These are phyloP conservation scores for Fusarium hostae DNA, from an alignment of 2,329 filamentous ascomycete genomes.

Conservation along the genomic window DNA sequence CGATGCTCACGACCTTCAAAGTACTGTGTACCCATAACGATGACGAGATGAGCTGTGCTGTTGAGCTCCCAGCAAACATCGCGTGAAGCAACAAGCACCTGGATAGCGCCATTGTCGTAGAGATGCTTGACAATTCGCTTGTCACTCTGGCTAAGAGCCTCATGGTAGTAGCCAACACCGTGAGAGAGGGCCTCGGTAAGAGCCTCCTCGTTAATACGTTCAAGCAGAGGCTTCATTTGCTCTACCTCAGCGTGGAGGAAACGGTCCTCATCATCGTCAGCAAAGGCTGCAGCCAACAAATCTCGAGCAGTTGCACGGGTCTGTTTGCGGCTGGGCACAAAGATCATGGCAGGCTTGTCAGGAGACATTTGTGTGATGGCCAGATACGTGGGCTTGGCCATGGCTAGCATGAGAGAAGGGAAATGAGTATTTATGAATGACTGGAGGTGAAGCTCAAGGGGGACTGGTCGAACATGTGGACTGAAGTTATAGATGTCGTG, in stretches of 20 bases:
- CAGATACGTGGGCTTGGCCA: slow-evolving; percentile 93
- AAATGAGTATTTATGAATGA: slow-evolving; percentile 97
- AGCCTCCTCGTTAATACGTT: slow-evolving; percentile 85
- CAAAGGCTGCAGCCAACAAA: slow-evolving; percentile 84
- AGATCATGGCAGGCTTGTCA: slow-evolving; percentile 89
- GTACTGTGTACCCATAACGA: slow-evolving; percentile 98
- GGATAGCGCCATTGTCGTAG: slow-evolving; percentile 88
- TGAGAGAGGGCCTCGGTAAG: slow-evolving; percentile 91
- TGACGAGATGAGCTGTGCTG: slow-evolving; percentile 86
- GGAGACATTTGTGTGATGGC: slow-evolving; percentile 89
- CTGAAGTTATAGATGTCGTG: slow-evolving; percentile 99
- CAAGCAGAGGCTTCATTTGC: slow-evolving; percentile 83
- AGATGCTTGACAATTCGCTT: slow-evolving; percentile 94
- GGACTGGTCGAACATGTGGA: slow-evolving; percentile 87
- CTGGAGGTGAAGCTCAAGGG: slow-evolving; percentile 93
- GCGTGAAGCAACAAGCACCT: slow-evolving; percentile 79
- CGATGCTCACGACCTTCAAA: slow-evolving; percentile 97
- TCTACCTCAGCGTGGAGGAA: slow-evolving; percentile 88
- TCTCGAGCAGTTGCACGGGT: slow-evolving; percentile 88
- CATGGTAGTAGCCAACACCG: slow-evolving; percentile 96
- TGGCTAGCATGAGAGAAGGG: slow-evolving; percentile 97
- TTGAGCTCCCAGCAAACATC: slow-evolving; percentile 98
- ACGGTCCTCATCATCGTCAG: slow-evolving; percentile 91
- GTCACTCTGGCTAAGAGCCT: slow-evolving; percentile 87
- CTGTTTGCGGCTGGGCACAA: slow-evolving; percentile 94